Evolutionary conservation across 768 basidiomycete species (phyloP).

Genomic region (Chalciporus pseudorubinellus): DNA sequence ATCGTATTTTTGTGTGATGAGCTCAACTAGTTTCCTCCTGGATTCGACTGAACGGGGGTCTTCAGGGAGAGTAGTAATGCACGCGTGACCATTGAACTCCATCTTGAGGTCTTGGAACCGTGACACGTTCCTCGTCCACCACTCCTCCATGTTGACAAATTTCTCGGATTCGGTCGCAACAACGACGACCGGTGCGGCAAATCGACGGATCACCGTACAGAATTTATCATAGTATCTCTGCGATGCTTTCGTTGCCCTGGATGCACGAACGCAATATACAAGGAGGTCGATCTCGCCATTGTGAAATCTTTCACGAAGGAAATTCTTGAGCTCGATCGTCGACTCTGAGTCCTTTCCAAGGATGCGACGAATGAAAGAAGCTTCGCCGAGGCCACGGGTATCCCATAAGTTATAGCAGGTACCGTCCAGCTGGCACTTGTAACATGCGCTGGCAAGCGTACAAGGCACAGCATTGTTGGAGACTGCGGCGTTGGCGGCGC

Average conservation of each 20-base stretch:
- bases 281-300: constrained; percentile 37
- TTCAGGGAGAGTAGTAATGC: constrained; percentile 32
- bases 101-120: constrained; percentile 27
- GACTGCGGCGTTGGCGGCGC: no score
- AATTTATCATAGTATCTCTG: constrained; percentile 34
- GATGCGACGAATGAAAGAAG: constrained; percentile 8
- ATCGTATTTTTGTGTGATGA: constrained; percentile 5
- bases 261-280: constrained; percentile 36
- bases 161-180: constrained; percentile 37
- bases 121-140: constrained; percentile 34
- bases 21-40: constrained; percentile 9
- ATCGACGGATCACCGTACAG: constrained; percentile 33
- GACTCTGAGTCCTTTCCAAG: constrained; percentile 10
- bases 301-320: constrained; percentile 19
- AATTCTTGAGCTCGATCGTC: constrained; percentile 13
- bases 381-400: constrained; percentile 39
- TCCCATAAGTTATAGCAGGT: constrained; percentile 29
- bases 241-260: constrained; percentile 29
- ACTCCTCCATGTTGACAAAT: constrained; percentile 24
- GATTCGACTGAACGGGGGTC: constrained; percentile 11
- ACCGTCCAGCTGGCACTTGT: constrained; percentile 3
- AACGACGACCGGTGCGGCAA: constrained; percentile 36
- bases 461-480: not conserved
- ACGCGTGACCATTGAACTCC: constrained; percentile 35
- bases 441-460: constrained; percentile 1